phyloP scores from a whole-genome alignment of 805 yeast species.

The Ogataea corticis region DNA sequence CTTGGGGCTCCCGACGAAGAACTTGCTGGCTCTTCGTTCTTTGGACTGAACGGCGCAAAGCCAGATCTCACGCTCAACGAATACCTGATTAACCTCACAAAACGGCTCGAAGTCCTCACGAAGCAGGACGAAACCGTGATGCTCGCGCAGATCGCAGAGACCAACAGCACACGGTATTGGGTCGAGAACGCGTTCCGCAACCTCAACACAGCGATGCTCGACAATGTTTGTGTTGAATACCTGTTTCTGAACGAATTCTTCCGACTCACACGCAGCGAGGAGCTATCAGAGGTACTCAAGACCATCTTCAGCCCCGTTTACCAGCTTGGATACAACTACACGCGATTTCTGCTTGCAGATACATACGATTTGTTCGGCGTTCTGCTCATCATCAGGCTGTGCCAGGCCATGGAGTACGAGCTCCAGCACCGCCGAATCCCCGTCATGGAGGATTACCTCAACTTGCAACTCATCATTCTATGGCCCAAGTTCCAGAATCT shows the following conservation, averaged over 20 bases:
- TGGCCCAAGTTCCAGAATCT: conserved; percentile 88
- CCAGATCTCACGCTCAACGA: conserved; percentile 43
- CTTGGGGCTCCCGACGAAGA: conserved; percentile 28
- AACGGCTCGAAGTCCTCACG: conserved; percentile 56
- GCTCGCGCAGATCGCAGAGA: conserved; percentile 83
- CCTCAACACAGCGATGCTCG: conserved; percentile 70
- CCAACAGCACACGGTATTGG: conserved; percentile 59
- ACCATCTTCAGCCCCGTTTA: conserved; percentile 56
- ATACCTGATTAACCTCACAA: conserved; percentile 55
- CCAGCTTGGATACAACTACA: conserved; percentile 47
- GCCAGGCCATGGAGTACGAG: conserved; percentile 63
- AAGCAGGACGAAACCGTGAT: conserved; percentile 62
- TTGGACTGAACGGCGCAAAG: conserved; percentile 9
- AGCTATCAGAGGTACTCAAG: conserved; percentile 46
- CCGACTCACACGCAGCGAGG: conserved; percentile 45
- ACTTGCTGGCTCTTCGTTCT: conserved; percentile 16
- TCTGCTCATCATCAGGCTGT: conserved; percentile 68
- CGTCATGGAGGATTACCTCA: conserved; percentile 67
- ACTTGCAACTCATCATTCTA: conserved; percentile 60
- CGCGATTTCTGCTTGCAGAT: conserved; percentile 39
- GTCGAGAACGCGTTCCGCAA: conserved; percentile 73
- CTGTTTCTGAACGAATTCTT: conserved; percentile 73
- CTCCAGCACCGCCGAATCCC: conserved; percentile 72
- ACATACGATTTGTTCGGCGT: conserved; percentile 78
- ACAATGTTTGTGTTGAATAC: conserved; percentile 77